These are phyloP conservation scores for Stachybotrys chartarum DNA, from an alignment of 2,329 filamentous ascomycete genomes.

Conservation along the genomic window DNA sequence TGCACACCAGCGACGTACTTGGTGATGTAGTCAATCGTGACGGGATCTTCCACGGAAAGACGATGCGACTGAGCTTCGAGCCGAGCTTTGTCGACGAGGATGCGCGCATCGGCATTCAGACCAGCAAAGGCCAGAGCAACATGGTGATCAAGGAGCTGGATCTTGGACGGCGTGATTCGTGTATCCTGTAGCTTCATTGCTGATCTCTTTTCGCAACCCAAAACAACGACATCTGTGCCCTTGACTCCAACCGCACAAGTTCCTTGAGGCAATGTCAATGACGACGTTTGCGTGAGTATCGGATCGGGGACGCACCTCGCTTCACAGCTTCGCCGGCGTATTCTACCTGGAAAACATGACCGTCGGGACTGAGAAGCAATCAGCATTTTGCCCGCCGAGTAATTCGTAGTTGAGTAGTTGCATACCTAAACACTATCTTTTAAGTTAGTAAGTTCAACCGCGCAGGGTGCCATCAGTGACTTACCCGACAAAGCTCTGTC, in stretches of 20 bases:
- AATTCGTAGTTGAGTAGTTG: constrained; percentile 7
- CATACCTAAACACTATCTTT: constrained; percentile 73
- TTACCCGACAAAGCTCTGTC: constrained; percentile 98
- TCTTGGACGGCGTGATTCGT: constrained; percentile 97
- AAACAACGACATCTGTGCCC: constrained; percentile 85
- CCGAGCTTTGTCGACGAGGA: constrained; percentile 95
- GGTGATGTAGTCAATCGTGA: constrained; percentile 98
- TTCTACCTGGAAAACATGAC: constrained; percentile 99
- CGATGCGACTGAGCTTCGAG: constrained; percentile 96
- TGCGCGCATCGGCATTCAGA: constrained; percentile 94
- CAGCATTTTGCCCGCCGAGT: constrained; percentile 23
- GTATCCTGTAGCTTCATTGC: constrained; percentile 99
- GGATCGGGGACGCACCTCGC: constrained; percentile 57
- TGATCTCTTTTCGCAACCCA: constrained; percentile 97
- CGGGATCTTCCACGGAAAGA: constrained; percentile 92
- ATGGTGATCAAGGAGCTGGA: constrained; percentile 90
- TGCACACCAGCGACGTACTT: constrained; percentile 98
- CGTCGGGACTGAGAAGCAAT: constrained; percentile 73
- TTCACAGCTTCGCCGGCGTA: constrained; percentile 99
- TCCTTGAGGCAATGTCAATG: constrained; percentile 42
- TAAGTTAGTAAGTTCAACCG: constrained; percentile 35
- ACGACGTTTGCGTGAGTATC: not conserved
- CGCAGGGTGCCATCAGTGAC: constrained; percentile 24
- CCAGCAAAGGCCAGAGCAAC: constrained; percentile 96
- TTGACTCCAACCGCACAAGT: constrained; percentile 98